phyloP scores from a whole-genome alignment of 2,329 filamentous ascomycete species.

The Teratosphaeria pseudoeucalypti region DNA sequence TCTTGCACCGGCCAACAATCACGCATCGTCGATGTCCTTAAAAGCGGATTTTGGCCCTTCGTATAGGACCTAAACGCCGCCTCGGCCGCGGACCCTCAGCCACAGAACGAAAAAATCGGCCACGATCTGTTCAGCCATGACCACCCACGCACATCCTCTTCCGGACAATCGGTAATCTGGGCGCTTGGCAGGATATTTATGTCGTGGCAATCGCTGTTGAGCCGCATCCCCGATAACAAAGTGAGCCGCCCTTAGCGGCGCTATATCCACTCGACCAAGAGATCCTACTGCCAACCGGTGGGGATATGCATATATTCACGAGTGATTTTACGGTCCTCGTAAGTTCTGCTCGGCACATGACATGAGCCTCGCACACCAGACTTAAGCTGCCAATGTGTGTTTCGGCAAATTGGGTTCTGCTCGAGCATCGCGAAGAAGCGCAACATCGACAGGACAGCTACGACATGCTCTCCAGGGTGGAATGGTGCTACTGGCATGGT shows the following conservation, averaged over 20 bases:
- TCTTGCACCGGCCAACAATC: not conserved
- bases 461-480: not conserved
- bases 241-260: not conserved
- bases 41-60: not conserved
- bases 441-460: not conserved
- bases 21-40: not conserved
- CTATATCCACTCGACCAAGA: not conserved
- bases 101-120: not conserved
- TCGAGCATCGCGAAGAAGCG: not conserved
- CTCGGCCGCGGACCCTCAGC: not conserved
- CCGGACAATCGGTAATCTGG: not conserved
- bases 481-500: not conserved
- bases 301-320: not conserved
- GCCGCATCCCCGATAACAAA: not conserved
- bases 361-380: not conserved
- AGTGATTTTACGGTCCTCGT: not conserved
- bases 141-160: not conserved
- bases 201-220: not conserved
- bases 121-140: not conserved
- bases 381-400: not conserved
- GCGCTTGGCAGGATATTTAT: not conserved
- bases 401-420: not conserved
- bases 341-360: not conserved
- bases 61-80: not conserved
- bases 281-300: not conserved